Evolutionary conservation across 352 stramenopile species (phyloP).

Genomic region (Globisporangium acanthophoron): DNA sequence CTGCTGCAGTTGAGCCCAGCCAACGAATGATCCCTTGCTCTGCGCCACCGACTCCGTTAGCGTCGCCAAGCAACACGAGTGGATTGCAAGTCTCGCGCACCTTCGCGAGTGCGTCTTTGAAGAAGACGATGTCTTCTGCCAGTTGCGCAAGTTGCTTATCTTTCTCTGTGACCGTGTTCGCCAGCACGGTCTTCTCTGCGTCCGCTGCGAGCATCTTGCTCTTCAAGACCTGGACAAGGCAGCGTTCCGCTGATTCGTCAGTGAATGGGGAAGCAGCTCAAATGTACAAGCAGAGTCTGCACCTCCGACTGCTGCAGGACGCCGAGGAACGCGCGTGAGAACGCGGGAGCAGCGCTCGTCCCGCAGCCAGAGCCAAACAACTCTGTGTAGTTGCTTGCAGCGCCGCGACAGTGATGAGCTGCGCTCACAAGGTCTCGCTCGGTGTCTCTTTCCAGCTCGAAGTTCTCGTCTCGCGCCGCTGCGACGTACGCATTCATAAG

Average conservation of each 20-base stretch:
- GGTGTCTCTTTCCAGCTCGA: not conserved
- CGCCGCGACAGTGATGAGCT: not conserved
- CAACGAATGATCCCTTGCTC: constrained; percentile 10
- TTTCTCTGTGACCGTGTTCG: constrained; percentile 20
- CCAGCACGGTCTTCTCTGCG: constrained; percentile 32
- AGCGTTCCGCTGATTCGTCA: not conserved
- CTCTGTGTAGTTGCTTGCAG: not conserved
- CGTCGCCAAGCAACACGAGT: too few species aligned
- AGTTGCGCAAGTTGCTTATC: constrained; percentile 28
- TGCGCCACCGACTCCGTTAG: not conserved
- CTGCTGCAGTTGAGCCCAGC: constrained; percentile 13
- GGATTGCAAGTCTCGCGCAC: constrained; percentile 4
- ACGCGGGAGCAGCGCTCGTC: constrained; percentile 34
- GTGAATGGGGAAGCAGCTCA: not conserved
- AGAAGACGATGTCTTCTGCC: constrained; percentile 46
- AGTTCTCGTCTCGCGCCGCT: constrained; percentile 3
- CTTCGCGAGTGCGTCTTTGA: constrained; percentile 53
- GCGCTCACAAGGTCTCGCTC: constrained; percentile 3
- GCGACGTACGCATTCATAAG: constrained; percentile 23
- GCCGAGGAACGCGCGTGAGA: constrained; percentile 31
- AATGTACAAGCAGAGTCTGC: not conserved
- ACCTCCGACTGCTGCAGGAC: constrained; percentile 53
- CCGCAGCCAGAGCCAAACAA: constrained; percentile 34
- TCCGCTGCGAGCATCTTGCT: constrained; percentile 25
- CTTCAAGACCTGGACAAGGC: constrained; percentile 28